Percentiles rank a stretch among this genome's conserved stretches.
These are phyloP conservation scores for Daedaleopsis nitida DNA, from an alignment of 768 basidiomycete genomes.

Conservation along the genomic window DNA sequence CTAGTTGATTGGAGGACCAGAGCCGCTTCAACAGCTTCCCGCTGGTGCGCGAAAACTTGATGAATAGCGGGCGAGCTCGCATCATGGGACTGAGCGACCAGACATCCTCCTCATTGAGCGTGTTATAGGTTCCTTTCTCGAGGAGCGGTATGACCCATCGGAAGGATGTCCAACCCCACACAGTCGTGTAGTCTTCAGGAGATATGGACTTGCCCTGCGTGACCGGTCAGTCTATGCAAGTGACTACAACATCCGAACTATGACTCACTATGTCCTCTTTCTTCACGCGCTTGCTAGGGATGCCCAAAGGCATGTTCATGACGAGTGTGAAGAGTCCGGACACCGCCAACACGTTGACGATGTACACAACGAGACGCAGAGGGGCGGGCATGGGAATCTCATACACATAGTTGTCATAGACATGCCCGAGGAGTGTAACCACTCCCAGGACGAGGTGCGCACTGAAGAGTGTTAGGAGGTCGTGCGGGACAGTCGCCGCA, in stretches of 20 bases:
- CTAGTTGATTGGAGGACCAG: constrained; percentile 48
- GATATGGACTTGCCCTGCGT: constrained; percentile 54
- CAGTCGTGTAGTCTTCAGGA: constrained; percentile 75
- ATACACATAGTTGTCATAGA: constrained; percentile 52
- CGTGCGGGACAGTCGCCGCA: constrained; percentile 59
- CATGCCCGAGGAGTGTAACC: constrained; percentile 52
- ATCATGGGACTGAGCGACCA: constrained; percentile 71
- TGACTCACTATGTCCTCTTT: constrained; percentile 63
- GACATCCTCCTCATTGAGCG: constrained; percentile 70
- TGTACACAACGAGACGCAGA: constrained; percentile 26
- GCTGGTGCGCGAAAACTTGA: constrained; percentile 40
- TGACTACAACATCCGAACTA: background rate
- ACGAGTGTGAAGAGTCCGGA: constrained; percentile 47
- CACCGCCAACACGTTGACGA: constrained; percentile 48
- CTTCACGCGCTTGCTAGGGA: constrained; percentile 57
- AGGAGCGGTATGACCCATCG: constrained; percentile 72
- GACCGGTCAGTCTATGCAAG: background rate
- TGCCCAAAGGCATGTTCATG: constrained; percentile 62
- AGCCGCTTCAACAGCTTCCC: constrained; percentile 46
- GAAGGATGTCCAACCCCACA: constrained; percentile 75
- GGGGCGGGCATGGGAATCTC: constrained; percentile 44
- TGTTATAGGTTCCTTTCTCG: constrained; percentile 46
- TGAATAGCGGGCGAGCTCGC: constrained; percentile 66
- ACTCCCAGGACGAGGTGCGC: constrained; percentile 47
- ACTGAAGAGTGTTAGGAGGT: constrained; percentile 61